A percentile compares a stretch with the other conserved stretches of the same genome.
Evolutionary conservation across 257 asterid genomes (phyloP).

Genomic region (Ligustrum vulgare): DNA sequence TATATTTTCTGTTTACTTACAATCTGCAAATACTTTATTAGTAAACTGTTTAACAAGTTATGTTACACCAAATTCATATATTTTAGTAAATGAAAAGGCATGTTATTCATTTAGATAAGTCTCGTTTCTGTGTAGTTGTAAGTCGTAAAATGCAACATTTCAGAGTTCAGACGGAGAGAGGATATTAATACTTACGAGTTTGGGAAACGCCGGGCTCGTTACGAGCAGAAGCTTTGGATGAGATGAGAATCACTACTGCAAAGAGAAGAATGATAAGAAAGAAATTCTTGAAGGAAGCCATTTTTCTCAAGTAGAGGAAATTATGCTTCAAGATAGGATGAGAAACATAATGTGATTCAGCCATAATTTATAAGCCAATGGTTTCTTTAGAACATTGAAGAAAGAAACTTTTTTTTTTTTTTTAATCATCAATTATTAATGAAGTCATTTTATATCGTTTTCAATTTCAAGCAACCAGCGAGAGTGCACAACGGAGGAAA

Average conservation of each 20-base stretch:
- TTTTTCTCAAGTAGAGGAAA: conserved; percentile 2
- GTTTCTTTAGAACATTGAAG: no score
- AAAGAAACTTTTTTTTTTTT: no score
- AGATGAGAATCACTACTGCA: conserved; percentile 25
- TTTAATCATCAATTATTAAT: no score
- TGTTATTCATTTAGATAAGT: neutral
- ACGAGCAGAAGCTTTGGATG: conserved; percentile 31
- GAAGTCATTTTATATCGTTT: no score
- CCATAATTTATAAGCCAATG: conserved; percentile 26
- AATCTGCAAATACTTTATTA: no score
- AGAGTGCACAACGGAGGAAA: no score
- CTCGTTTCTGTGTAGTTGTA: neutral
- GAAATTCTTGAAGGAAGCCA: conserved; percentile 28
- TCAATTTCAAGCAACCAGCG: no score
- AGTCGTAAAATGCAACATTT: neutral
- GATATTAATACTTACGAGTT: conserved; percentile 18
- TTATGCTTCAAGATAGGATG: conserved; percentile 13
- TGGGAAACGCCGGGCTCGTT: conserved; percentile 14
- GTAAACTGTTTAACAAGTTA: no score
- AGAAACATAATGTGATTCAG: neutral
- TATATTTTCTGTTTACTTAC: no score
- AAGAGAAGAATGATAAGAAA: conserved; percentile 30
- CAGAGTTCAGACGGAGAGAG: neutral
- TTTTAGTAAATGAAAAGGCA: neutral
- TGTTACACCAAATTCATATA: neutral